Base-by-base conservation (phyloP, 176 grass and related monocot genomes). In the Phyllostachys edulis region DNA sequence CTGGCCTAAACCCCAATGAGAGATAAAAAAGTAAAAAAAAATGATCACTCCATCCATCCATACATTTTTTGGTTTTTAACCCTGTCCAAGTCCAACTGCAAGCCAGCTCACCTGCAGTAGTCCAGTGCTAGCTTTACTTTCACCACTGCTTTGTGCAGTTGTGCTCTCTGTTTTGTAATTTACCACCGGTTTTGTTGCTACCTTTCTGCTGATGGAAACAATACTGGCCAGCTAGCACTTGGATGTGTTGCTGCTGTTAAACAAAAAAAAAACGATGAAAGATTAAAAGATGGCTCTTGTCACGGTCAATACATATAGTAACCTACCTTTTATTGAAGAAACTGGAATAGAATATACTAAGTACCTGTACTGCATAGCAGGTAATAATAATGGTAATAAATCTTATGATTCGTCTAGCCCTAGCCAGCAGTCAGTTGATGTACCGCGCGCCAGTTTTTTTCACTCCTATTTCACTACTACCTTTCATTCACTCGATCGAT, bases 71-170 rank as follows among this genome's bases (percentile, higher is more conserved):
- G 2, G 32, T 34, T 34, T 34, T 81, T 69, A 17, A 82, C 44
- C 81, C 45, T 65, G 82, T 9, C 45, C 70, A 26, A 16, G 3
- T 37, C 55, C 69, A 50, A 24, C 82, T 41, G 59, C 60, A 66
- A 66, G 47, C 36, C 82, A 84, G 72, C 82, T 84, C 82, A 84
- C n/a, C 46, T 24, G 55, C 67, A 45, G 52, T 12, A 5, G 7
- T 10, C 16, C 16, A 41, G 3, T 10, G 71, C 71, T 34, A 37
- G 27, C 15, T 62, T 74, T 26, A 68, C 32, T 64, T 64, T 73
- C 6, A 38, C 57, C 18, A 12, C 57, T n/a, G 36, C 24, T 45
- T 82, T 42, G 51, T 34, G 32, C 32, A 34, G 32, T 2, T 34
- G 32, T 82, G 79, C 36, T 29, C 4, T 40, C 5, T 37, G 29